Evolutionary conservation across 2,329 filamentous ascomycete genomes (phyloP).

Genomic region (Colletotrichum sp.): DNA sequence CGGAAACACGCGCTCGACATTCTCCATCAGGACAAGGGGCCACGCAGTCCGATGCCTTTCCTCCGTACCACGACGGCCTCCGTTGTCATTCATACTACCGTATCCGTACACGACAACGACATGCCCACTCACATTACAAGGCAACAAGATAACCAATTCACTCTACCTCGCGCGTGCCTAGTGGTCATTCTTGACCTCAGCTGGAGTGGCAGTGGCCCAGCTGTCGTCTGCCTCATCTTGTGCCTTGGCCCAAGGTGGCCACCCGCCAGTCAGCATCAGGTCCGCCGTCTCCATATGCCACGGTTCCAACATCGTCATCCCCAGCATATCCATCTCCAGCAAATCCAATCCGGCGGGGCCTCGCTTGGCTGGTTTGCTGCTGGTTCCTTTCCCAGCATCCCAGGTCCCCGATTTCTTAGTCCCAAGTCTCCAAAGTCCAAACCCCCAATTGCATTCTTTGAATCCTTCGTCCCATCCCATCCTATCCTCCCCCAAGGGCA

Average conservation of each 20-base stretch:
- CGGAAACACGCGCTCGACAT: background rate
- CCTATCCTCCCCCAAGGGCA: background rate
- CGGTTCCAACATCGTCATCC: conserved; percentile 2
- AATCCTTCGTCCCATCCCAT: background rate
- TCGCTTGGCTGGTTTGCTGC: background rate
- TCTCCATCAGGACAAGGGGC: background rate
- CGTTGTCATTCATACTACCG: background rate
- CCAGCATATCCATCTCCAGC: background rate
- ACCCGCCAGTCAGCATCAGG: background rate
- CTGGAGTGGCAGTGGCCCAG: background rate
- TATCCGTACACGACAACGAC: background rate
- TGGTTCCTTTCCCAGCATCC: background rate
- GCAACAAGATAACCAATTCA: background rate
- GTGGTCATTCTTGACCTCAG: background rate
- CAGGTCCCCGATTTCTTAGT: background rate
- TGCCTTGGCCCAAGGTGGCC: background rate
- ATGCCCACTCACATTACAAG: background rate
- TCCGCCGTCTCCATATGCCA: background rate
- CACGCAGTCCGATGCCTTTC: background rate
- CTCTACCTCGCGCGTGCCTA: background rate
- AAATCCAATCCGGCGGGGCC: conserved; percentile 1
- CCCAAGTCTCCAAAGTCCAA: background rate
- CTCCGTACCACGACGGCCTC: background rate
- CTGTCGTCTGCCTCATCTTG: background rate
- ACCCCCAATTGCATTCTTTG: background rate